phyloP scores from a whole-genome alignment of 164 flowering plant species.

The Vitis rupestris region DNA sequence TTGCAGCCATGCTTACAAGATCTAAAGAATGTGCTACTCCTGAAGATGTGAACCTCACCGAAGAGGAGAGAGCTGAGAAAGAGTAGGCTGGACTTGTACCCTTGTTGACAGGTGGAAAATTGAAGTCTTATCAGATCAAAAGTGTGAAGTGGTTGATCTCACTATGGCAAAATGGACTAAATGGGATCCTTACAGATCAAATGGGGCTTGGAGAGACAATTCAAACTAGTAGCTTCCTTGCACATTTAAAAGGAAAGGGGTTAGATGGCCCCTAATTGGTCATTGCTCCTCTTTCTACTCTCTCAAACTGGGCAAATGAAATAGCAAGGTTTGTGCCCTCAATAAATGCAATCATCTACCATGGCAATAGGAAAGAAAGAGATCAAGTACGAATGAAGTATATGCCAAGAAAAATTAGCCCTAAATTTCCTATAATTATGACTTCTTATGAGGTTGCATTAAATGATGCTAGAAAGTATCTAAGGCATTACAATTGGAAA shows the following conservation, averaged over 20 bases:
- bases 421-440: conserved; percentile 50
- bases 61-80: conserved; percentile 70
- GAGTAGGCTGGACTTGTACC: conserved; percentile 88
- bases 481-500: conserved; percentile 49
- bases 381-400: no score
- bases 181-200: conserved; percentile 98
- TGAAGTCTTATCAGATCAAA: conserved; percentile 90
- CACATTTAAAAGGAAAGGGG: conserved; percentile 91
- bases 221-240: conserved; percentile 90
- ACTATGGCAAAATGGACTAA: conserved; percentile 96
- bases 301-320: conserved; percentile 91
- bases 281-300: conserved; percentile 93
- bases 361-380: no score
- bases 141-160: conserved; percentile 98
- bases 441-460: conserved; percentile 92
- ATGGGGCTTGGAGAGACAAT: conserved; percentile 99
- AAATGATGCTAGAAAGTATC: conserved; percentile 55
- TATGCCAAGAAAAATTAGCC: no score
- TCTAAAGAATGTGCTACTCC: conserved; percentile 46
- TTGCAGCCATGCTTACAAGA: conserved; percentile 89
- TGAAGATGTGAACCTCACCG: conserved; percentile 60
- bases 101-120: conserved; percentile 81
- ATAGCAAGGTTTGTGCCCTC: conserved; percentile 56
- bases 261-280: conserved; percentile 87
- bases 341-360: no score